Conservation (phyloP, 495 filamentous ascomycete species). For the Hypoxylon trugodes region DNA sequence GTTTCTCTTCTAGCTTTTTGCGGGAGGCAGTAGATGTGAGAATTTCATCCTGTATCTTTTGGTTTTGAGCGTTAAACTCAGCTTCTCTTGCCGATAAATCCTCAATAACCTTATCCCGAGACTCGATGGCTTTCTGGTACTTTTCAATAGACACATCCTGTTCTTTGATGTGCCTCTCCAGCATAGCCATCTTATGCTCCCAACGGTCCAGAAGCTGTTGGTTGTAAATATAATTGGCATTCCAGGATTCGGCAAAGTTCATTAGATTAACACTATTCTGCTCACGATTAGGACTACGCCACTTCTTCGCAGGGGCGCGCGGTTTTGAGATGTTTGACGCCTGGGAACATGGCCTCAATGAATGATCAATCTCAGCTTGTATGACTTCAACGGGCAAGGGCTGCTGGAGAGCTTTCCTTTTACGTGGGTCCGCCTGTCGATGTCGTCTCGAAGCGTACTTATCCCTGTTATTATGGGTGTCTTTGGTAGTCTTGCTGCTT, state of each 20-base stretch:
- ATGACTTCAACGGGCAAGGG: neutral
- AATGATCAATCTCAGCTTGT: neutral
- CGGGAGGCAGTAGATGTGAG: conserved; percentile 21
- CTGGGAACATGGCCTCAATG: conserved; percentile 29
- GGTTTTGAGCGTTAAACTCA: conserved; percentile 31
- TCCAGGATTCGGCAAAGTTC: conserved; percentile 34
- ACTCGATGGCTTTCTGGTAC: conserved; percentile 28
- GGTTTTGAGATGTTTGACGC: conserved; percentile 38
- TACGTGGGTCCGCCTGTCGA: neutral
- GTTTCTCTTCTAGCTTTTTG: conserved; percentile 42
- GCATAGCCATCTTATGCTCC: conserved; percentile 32
- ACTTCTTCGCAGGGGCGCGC: conserved; percentile 15
- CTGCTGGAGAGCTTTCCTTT: conserved; percentile 7
- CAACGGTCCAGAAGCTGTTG: conserved; percentile 31
- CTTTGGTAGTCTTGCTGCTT: neutral
- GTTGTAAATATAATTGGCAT: conserved; percentile 33
- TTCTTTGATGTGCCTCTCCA: conserved; percentile 35
- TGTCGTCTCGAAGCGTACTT: neutral
- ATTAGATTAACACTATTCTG: conserved; percentile 18
- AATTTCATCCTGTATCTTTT: conserved; percentile 37
- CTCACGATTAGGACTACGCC: conserved; percentile 14
- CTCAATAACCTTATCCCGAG: conserved; percentile 34
- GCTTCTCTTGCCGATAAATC: conserved; percentile 32
- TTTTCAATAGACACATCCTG: conserved; percentile 34
- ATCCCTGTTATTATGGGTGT: neutral